A percentile compares a stretch with the other conserved stretches of the same genome.
Conservation (phyloP, 176 grass and related monocot genomes). For the Cenchrus fungigraminus region DNA sequence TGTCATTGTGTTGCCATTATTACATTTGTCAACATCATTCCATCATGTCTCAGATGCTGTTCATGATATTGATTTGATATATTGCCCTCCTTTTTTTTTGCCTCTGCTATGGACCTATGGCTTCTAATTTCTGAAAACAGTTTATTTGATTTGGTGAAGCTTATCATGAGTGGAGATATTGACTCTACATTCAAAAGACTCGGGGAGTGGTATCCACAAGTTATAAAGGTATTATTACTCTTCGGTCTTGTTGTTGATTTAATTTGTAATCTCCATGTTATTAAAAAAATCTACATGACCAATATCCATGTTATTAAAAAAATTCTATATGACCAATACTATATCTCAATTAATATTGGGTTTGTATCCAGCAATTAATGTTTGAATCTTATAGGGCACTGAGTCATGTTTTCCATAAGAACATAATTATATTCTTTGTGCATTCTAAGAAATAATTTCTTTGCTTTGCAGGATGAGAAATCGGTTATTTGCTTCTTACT, state of each 20-base stretch:
- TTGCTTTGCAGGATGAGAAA: slow-evolving; percentile 75
- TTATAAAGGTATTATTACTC: slow-evolving; percentile 76
- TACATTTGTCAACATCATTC: slow-evolving; percentile 26
- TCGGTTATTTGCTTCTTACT: slow-evolving; percentile 96
- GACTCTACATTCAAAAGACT: slow-evolving; percentile 88
- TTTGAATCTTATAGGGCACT: neutral
- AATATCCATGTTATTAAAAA: neutral
- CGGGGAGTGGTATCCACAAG: slow-evolving; percentile 87
- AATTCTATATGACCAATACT: neutral
- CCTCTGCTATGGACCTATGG: neutral
- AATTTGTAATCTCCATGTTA: neutral
- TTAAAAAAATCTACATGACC: neutral
- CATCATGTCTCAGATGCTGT: neutral
- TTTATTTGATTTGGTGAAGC: slow-evolving; percentile 69
- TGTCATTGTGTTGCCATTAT: neutral
- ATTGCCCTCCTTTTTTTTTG: neutral
- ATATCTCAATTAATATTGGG: slow-evolving; percentile 17
- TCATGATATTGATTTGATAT: neutral
- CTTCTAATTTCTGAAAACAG: slow-evolving; percentile 43
- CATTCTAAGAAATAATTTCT: slow-evolving; percentile 31
- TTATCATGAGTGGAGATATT: slow-evolving; percentile 93
- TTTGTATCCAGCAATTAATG: slow-evolving; percentile 13
- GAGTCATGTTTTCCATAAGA: slow-evolving; percentile 17
- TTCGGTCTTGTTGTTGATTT: slow-evolving; percentile 18
- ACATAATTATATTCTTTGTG: neutral